These are phyloP conservation scores for Tricladium varicosporioides DNA, from an alignment of 2,329 filamentous ascomycete genomes.

Conservation along the genomic window DNA sequence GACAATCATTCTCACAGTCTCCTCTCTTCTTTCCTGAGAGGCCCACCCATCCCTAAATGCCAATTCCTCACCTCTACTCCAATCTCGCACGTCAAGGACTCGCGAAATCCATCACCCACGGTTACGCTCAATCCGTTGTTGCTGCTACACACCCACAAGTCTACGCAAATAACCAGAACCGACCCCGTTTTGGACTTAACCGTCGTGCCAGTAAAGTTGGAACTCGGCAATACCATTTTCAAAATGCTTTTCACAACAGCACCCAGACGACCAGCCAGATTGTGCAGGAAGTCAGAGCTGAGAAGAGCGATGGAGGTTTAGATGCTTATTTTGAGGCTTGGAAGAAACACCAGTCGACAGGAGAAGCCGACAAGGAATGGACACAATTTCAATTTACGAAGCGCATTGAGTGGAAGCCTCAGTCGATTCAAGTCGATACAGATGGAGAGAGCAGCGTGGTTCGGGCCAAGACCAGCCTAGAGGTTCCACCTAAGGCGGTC, in stretches of 20 bases:
- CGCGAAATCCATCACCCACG: slow-evolving; percentile 94
- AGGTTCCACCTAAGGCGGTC: slow-evolving; percentile 21
- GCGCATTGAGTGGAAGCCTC: slow-evolving; percentile 85
- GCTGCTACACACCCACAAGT: slow-evolving; percentile 86
- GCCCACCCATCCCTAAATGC: slow-evolving; percentile 81
- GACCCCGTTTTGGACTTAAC: slow-evolving; percentile 60
- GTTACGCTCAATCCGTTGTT: slow-evolving; percentile 96
- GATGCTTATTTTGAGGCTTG: slow-evolving; percentile 91
- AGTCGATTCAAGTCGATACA: slow-evolving; percentile 24
- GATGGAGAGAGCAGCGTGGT: slow-evolving; percentile 22
- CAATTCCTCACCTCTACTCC: slow-evolving; percentile 69
- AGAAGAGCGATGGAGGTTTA: slow-evolving; percentile 63
- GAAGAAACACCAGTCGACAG: slow-evolving; percentile 71
- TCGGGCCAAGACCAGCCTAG: slow-evolving; percentile 1
- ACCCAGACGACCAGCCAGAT: slow-evolving; percentile 39
- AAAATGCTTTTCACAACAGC: slow-evolving; percentile 70
- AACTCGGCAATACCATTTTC: slow-evolving; percentile 59
- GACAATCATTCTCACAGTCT: slow-evolving; percentile 25
- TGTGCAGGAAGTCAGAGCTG: slow-evolving; percentile 56
- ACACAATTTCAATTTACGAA: slow-evolving; percentile 87
- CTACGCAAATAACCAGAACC: slow-evolving; percentile 65
- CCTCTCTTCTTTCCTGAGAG: slow-evolving; percentile 54
- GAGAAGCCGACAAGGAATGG: slow-evolving; percentile 76
- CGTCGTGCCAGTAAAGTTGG: slow-evolving; percentile 47
- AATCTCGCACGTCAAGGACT: slow-evolving; percentile 96